Evolutionary conservation across 352 stramenopile genomes (phyloP), one percentile per base, ranked within the genome.

Genomic region (Globisporangium parvum): DNA sequence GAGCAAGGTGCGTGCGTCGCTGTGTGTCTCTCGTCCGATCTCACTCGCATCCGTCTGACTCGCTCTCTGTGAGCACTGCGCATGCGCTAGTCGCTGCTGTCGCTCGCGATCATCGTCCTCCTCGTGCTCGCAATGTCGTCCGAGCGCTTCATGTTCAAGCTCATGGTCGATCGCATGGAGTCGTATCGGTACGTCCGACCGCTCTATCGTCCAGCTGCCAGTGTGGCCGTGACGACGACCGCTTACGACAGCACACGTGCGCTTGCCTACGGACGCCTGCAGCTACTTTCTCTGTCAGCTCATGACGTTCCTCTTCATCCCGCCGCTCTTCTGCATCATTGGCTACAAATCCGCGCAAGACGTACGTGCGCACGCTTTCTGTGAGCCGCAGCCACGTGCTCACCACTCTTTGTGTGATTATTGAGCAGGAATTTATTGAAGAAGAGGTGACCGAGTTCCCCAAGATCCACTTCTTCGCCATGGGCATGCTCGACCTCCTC

Each of bases 261-360:
- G 21, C 20, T 39, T 28, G 24, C 1, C 2, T 31, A n/a, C 46
- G 15, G 33, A 42, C 37, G 3, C 24, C 4, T 9, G 14, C 47
- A 92, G 84, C 65, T 95, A 95, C 64, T 93, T 95, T 69, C 67
- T 95, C 23, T 90, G 72, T 47, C 83, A 93, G 63, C 53, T 95
- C 52, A 91, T 89, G 73, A 95, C 81, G 42, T 93, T 95, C 46
- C 59, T 95, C 58, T 95, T 89, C 73, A 93, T 95, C 52, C 85
- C 83, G 39, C 80, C 83, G 28, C 69, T 93, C 57, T 95, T 95
- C 55, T 91, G 79, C 59, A 84, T 93, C 51, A 75, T 88, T n/a
- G 85, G 83, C 39, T 92, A 93, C 69, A 88, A 87, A 44, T 85
- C 82, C 8, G 74, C 85, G 3, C 85, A 88, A 55, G 72, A 85